phyloP scores from a whole-genome alignment of 495 filamentous ascomycete species.

The Platismatia glauca region DNA sequence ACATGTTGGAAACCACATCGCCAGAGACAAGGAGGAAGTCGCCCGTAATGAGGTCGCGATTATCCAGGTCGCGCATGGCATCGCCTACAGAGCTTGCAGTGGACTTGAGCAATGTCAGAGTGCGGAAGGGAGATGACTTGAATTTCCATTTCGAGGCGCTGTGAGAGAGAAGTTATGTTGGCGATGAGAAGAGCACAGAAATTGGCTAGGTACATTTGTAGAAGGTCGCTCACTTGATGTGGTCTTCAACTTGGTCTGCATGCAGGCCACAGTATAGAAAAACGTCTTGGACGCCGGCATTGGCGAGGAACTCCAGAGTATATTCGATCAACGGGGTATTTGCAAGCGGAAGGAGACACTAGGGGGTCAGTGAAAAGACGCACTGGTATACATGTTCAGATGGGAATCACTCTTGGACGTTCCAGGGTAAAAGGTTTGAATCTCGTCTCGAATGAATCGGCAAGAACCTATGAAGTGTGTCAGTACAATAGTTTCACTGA shows the following conservation, averaged over 20 bases:
- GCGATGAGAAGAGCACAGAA: neutral
- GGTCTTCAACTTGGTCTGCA: conserved; percentile 78
- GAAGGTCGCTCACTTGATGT: conserved; percentile 50
- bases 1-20: conserved; percentile 86
- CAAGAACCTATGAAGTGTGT: conserved; percentile 51
- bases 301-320: conserved; percentile 90
- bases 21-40: conserved; percentile 92
- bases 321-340: conserved; percentile 96
- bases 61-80: conserved; percentile 89
- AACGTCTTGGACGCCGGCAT: conserved; percentile 84
- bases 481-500: conserved; percentile 16
- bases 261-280: conserved; percentile 88
- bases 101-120: conserved; percentile 76
- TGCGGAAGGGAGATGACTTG: conserved; percentile 70
- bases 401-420: conserved; percentile 62
- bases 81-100: conserved; percentile 84
- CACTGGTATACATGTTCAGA: conserved; percentile 22
- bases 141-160: conserved; percentile 62
- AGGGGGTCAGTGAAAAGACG: neutral
- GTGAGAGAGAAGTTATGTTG: neutral
- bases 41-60: conserved; percentile 70
- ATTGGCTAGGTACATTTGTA: neutral
- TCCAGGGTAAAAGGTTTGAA: conserved; percentile 87
- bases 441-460: conserved; percentile 87
- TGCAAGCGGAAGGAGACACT: conserved; percentile 86